Evolutionary conservation across 306 rosid species (phyloP).

Genomic region (Medicago lupulina): DNA sequence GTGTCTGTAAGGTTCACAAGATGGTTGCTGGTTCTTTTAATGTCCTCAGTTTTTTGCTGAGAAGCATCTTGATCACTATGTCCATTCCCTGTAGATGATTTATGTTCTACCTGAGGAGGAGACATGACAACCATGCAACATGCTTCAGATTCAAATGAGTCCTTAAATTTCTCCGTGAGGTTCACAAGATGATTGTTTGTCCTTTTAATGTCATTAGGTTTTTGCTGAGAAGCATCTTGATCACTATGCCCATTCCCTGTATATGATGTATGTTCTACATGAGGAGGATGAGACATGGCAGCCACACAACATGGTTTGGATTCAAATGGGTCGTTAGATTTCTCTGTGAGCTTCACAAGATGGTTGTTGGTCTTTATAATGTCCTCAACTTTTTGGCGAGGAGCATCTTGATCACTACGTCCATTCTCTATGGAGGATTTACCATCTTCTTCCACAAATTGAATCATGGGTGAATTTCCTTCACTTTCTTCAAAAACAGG

Average conservation of each 20-base stretch:
- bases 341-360: conserved; percentile 51
- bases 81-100: conserved; percentile 41
- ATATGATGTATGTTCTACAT: conserved; percentile 35
- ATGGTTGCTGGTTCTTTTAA: conserved; percentile 54
- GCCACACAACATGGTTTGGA: conserved; percentile 42
- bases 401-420: conserved; percentile 44
- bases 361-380: conserved; percentile 53
- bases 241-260: conserved; percentile 39
- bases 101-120: conserved; percentile 24
- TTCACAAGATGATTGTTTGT: conserved; percentile 52
- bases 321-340: conserved; percentile 49
- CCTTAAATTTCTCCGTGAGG: conserved; percentile 54
- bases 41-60: conserved; percentile 43
- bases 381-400: conserved; percentile 44
- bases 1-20: conserved; percentile 51
- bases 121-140: conserved; percentile 38
- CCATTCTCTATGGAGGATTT: conserved; percentile 42
- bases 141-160: conserved; percentile 46
- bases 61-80: conserved; percentile 45
- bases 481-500: conserved; percentile 48
- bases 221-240: conserved; percentile 48
- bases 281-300: conserved; percentile 44
- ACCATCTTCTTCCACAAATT: conserved; percentile 31
- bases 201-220: conserved; percentile 50
- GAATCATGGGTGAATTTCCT: conserved; percentile 38